Evolutionary conservation across 108 stramenopile species (phyloP).

Genomic region (Cyclostephanos tholiformis): DNA sequence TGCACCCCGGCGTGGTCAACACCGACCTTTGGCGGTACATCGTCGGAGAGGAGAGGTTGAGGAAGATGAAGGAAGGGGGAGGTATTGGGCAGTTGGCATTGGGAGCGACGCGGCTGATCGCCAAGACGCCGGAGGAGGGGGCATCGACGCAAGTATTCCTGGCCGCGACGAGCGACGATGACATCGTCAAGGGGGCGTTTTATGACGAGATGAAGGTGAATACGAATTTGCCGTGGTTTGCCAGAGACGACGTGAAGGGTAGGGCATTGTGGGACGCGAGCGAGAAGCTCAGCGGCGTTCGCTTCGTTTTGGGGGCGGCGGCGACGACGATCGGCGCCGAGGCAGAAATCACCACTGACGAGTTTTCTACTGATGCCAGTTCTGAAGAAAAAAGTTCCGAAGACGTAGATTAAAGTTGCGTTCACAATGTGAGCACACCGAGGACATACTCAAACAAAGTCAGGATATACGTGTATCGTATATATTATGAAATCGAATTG

Average conservation of each 20-base stretch:
- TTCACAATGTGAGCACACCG: too few relatives aligned
- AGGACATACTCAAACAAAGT: too few relatives aligned
- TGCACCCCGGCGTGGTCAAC: slow-evolving; percentile 71
- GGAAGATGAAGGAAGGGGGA: slow-evolving; percentile 45
- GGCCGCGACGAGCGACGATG: slow-evolving; percentile 30
- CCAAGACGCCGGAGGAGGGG: slow-evolving; percentile 57
- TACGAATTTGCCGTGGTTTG: slow-evolving; percentile 36
- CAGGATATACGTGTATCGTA: too few relatives aligned
- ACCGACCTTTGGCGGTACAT: slow-evolving; percentile 56
- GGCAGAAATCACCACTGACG: background rate
- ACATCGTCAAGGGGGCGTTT: slow-evolving; percentile 23
- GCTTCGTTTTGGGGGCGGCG: slow-evolving; percentile 21
- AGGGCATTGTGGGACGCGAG: slow-evolving; percentile 47
- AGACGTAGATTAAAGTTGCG: too few relatives aligned
- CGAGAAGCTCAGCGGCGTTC: slow-evolving; percentile 50
- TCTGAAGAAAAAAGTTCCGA: too few relatives aligned
- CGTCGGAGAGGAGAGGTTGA: slow-evolving; percentile 51
- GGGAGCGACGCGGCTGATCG: slow-evolving; percentile 32
- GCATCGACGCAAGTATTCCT: slow-evolving; percentile 60
- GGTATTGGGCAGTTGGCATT: slow-evolving; percentile 35
- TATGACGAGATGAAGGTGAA: slow-evolving; percentile 44
- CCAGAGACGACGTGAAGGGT: slow-evolving; percentile 37
- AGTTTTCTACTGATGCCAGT: background rate
- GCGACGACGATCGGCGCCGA: background rate
- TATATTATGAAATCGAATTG: too few relatives aligned